phyloP scores from a whole-genome alignment of 805 yeast species.

The Yamadazyma takamatsuzukensis region DNA sequence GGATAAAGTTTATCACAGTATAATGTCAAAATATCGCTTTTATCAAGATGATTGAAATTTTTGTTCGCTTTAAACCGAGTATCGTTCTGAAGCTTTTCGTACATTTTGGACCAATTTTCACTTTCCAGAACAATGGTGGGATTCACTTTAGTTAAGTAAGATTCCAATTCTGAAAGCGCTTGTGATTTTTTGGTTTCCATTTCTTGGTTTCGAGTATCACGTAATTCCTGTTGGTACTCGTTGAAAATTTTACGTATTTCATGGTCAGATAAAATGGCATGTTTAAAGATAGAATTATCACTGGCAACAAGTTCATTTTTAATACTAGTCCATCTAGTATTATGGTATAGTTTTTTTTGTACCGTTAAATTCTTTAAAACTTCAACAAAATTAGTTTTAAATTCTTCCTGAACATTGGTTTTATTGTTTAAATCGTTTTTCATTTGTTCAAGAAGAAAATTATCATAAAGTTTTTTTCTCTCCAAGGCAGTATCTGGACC shows the following conservation, averaged over 20 bases:
- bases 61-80: conserved; percentile 56
- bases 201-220: conserved; percentile 22
- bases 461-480: conserved; percentile 62
- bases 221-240: conserved; percentile 44
- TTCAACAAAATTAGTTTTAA: conserved; percentile 49
- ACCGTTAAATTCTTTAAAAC: conserved; percentile 38
- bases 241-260: conserved; percentile 54
- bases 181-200: conserved; percentile 30
- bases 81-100: conserved; percentile 37
- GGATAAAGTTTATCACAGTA: conserved; percentile 42
- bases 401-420: conserved; percentile 50
- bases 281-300: conserved; percentile 63
- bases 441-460: conserved; percentile 42
- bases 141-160: conserved; percentile 43
- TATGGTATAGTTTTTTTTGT: conserved; percentile 42
- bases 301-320: conserved; percentile 47
- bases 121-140: conserved; percentile 22
- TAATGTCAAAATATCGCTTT: conserved; percentile 56
- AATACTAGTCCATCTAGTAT: conserved; percentile 63
- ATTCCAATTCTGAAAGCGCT: conserved; percentile 52
- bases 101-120: conserved; percentile 36
- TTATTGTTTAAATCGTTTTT: conserved; percentile 52
- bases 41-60: conserved; percentile 49
- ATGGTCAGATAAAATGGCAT: conserved; percentile 54
- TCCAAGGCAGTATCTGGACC: conserved; percentile 54